phyloP scores from a whole-genome alignment of 179 eudicot genomes.

The Amaranthus tricolor region DNA sequence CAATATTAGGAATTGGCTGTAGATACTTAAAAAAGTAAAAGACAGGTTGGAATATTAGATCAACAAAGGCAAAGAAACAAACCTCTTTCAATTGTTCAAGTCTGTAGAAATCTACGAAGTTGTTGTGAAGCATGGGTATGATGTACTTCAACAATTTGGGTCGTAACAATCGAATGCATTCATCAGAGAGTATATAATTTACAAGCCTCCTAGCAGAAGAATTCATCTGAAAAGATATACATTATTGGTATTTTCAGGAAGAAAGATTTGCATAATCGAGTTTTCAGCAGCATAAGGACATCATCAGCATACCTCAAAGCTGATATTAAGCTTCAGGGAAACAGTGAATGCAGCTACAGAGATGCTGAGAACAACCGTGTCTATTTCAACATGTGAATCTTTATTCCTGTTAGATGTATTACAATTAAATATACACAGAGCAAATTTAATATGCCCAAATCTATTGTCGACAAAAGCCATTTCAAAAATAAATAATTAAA shows the following conservation, averaged over 20 bases:
- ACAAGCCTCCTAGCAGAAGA: constrained; percentile 33
- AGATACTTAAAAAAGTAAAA: background rate
- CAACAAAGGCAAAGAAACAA: constrained; percentile 8
- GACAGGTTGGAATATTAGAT: constrained; percentile 1
- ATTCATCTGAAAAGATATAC: constrained; percentile 17
- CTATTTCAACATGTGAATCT: constrained; percentile 43
- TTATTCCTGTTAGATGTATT: constrained; percentile 36
- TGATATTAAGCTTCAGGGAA: constrained; percentile 48
- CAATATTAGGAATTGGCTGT: background rate
- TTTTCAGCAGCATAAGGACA: background rate
- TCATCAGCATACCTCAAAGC: constrained; percentile 46
- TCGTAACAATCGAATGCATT: constrained; percentile 51
- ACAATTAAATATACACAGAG: constrained; percentile 24
- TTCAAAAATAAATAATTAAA: too few relatives aligned
- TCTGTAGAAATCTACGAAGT: constrained; percentile 58
- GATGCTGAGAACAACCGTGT: constrained; percentile 41
- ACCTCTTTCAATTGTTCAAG: constrained; percentile 59
- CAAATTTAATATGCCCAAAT: background rate
- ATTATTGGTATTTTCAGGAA: background rate
- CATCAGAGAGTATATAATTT: constrained; percentile 49
- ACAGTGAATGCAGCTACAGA: constrained; percentile 65
- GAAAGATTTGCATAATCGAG: background rate
- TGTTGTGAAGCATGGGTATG: constrained; percentile 56
- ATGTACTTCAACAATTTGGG: constrained; percentile 54
- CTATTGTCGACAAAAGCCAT: too few relatives aligned